Evolutionary conservation across 495 filamentous ascomycete genomes (phyloP).

Genomic region (Neurospora hispaniola): DNA sequence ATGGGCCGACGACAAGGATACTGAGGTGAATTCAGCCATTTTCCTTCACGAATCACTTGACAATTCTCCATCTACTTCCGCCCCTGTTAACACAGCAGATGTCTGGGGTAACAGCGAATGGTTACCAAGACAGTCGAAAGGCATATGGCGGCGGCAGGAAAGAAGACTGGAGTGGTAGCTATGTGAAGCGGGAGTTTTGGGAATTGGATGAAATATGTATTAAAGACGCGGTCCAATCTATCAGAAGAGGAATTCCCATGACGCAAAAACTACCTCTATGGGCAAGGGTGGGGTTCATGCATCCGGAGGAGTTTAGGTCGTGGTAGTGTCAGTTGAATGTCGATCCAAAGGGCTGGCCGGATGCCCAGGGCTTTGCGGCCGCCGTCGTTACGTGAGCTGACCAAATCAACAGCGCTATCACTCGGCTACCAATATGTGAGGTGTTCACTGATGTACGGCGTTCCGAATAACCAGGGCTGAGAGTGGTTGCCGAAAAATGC

Average conservation of each 20-base stretch:
- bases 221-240: not conserved
- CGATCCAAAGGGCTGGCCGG: not conserved
- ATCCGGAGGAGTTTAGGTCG: not conserved
- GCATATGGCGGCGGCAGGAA: not conserved
- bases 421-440: not conserved
- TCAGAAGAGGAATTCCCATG: not conserved
- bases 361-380: not conserved
- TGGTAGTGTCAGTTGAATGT: not conserved
- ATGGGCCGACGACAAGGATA: slow-evolving; percentile 7
- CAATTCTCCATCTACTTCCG: not conserved
- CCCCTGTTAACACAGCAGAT: not conserved
- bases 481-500: not conserved
- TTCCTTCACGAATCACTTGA: not conserved
- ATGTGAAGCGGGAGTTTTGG: not conserved
- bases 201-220: not conserved
- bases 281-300: not conserved
- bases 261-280: not conserved
- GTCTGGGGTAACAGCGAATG: not conserved
- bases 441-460: not conserved
- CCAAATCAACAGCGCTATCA: not conserved
- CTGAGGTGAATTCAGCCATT: not conserved
- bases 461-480: not conserved
- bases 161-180: not conserved
- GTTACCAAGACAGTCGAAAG: not conserved
- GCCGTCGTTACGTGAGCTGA: not conserved